These are phyloP conservation scores for Scopulariopsis brevicaulis DNA, from an alignment of 2,329 filamentous ascomycete genomes.

Conservation along the genomic window DNA sequence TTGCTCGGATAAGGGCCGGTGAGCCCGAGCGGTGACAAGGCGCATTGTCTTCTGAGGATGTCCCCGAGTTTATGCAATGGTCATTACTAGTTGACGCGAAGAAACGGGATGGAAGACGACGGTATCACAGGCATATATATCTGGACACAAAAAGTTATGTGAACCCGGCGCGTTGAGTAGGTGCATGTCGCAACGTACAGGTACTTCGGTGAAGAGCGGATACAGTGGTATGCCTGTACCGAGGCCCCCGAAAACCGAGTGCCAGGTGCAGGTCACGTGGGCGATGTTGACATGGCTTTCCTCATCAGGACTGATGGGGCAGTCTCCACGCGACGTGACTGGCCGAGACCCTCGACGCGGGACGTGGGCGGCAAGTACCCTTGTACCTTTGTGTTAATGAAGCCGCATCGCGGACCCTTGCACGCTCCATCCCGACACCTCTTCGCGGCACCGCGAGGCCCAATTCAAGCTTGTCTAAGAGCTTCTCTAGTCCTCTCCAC, in stretches of 20 bases:
- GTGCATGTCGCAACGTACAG: background rate
- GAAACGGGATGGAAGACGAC: background rate
- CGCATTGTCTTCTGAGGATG: background rate
- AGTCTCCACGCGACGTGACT: slow-evolving; percentile 7
- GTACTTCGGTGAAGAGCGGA: background rate
- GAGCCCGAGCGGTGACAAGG: background rate
- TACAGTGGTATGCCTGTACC: background rate
- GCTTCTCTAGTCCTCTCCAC: background rate
- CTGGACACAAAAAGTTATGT: background rate
- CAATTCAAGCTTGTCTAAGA: background rate
- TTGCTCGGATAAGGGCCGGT: background rate
- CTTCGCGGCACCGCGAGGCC: background rate
- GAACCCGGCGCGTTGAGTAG: background rate
- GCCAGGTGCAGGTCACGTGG: background rate
- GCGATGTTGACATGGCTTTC: slow-evolving; percentile 20
- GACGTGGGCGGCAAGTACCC: background rate
- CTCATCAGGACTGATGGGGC: slow-evolving; percentile 15
- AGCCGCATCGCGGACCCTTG: background rate
- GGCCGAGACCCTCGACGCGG: background rate
- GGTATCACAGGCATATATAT: background rate
- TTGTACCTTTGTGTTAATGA: background rate
- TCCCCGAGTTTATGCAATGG: background rate
- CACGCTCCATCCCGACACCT: background rate
- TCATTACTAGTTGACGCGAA: background rate
- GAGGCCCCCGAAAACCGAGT: background rate